These are phyloP conservation scores for Capronia coronata DNA, from an alignment of 2,329 filamentous ascomycete genomes.

Conservation along the genomic window DNA sequence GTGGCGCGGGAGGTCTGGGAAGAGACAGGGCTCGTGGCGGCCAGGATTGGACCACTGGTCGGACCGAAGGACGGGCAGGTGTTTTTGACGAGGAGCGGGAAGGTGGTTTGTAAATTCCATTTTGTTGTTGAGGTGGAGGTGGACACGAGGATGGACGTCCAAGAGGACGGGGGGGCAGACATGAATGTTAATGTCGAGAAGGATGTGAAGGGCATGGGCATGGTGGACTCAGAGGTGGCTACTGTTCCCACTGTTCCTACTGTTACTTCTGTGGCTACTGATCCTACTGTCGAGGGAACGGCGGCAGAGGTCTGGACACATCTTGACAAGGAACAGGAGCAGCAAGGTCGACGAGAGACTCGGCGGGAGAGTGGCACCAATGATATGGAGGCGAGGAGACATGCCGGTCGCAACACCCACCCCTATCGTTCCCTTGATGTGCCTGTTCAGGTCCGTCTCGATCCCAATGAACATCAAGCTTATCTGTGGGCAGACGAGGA, in stretches of 20 bases:
- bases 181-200: neutral
- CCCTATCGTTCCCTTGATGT: too few relatives aligned
- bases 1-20: slow-evolving; percentile 48
- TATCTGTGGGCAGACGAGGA: slow-evolving; percentile 37
- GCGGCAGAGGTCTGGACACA: too few relatives aligned
- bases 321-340: too few relatives aligned
- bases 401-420: too few relatives aligned
- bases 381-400: too few relatives aligned
- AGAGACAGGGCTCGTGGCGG: slow-evolving; percentile 46
- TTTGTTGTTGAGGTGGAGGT: slow-evolving; percentile 36
- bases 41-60: slow-evolving; percentile 39
- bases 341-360: too few relatives aligned
- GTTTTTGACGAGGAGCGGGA: slow-evolving; percentile 20
- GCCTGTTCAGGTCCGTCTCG: slow-evolving; percentile 34
- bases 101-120: slow-evolving; percentile 33
- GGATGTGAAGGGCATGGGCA: too few relatives aligned
- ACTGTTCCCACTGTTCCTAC: too few relatives aligned
- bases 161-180: neutral
- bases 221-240: neutral
- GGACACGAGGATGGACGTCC: slow-evolving; percentile 11
- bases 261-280: too few relatives aligned
- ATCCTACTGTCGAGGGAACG: too few relatives aligned
- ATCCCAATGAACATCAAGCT: slow-evolving; percentile 34
- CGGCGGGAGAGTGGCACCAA: too few relatives aligned
- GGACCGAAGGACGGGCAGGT: slow-evolving; percentile 23